Evolutionary conservation across 2,329 filamentous ascomycete genomes (phyloP).

Genomic region (Claviceps maximensis): DNA sequence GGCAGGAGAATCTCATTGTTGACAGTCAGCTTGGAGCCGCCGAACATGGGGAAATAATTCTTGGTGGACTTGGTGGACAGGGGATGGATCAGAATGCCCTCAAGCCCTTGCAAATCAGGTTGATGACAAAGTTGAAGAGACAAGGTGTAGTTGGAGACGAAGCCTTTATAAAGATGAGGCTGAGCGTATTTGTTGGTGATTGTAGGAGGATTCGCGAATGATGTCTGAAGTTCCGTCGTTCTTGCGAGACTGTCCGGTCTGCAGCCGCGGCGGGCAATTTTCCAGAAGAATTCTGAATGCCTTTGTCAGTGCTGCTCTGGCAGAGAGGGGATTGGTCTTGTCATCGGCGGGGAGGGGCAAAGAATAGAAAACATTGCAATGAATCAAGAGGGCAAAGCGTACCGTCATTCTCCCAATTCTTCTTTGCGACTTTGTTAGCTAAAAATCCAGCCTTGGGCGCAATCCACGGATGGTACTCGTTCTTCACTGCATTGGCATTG

Average conservation of each 20-base stretch:
- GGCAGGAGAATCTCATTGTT: constrained; percentile 61
- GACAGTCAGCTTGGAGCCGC: constrained; percentile 53
- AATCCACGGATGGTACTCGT: constrained; percentile 30
- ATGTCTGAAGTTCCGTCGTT: constrained; percentile 26
- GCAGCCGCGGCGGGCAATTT: constrained; percentile 45
- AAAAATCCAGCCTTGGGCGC: constrained; percentile 22
- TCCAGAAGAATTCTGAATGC: constrained; percentile 39
- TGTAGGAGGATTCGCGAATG: constrained; percentile 30
- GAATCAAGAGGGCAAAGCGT: constrained; percentile 13
- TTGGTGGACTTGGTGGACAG: constrained; percentile 43
- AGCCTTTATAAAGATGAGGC: constrained; percentile 41
- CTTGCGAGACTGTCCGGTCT: constrained; percentile 49
- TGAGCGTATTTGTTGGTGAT: constrained; percentile 32
- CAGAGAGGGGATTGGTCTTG: neutral
- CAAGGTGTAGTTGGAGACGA: constrained; percentile 47
- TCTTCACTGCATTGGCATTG: constrained; percentile 29
- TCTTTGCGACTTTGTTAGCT: constrained; percentile 22
- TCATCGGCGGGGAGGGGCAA: neutral
- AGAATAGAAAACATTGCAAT: neutral
- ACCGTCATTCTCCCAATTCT: constrained; percentile 40
- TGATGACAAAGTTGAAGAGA: constrained; percentile 53
- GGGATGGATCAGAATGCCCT: constrained; percentile 52
- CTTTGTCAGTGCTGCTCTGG: neutral
- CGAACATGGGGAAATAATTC: constrained; percentile 50
- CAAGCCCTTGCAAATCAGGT: constrained; percentile 46